These are phyloP conservation scores for Cucurbita pepo DNA, from an alignment of 306 rosid genomes.

Conservation along the genomic window DNA sequence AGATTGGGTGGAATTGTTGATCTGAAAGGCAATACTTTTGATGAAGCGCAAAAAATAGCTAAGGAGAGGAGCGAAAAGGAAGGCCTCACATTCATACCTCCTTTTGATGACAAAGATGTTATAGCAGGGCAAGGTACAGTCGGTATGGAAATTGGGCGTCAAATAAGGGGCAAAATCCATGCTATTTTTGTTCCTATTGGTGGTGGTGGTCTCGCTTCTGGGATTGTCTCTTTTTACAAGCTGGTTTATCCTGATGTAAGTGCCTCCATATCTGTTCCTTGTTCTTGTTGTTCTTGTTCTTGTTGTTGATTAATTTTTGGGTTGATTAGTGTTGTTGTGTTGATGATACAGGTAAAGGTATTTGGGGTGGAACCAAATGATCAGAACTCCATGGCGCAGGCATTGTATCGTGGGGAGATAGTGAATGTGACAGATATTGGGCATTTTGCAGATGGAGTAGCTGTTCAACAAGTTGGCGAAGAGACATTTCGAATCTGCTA, in stretches of 20 bases:
- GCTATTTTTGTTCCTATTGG: slow-evolving; percentile 97
- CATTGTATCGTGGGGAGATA: slow-evolving; percentile 64
- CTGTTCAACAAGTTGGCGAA: slow-evolving; percentile 83
- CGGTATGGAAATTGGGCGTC: slow-evolving; percentile 90
- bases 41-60: slow-evolving; percentile 73
- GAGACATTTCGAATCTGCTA: slow-evolving; percentile 75
- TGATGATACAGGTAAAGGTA: slow-evolving; percentile 19
- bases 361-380: slow-evolving; percentile 86
- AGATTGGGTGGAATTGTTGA: slow-evolving; percentile 58
- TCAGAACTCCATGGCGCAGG: slow-evolving; percentile 81
- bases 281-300: no score
- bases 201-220: slow-evolving; percentile 87
- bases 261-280: no score
- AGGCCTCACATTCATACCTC: slow-evolving; percentile 54
- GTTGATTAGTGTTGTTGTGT: background rate
- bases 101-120: slow-evolving; percentile 81
- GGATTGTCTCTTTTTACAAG: slow-evolving; percentile 84
- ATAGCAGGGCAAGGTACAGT: slow-evolving; percentile 85
- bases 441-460: slow-evolving; percentile 92
- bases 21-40: slow-evolving; percentile 60
- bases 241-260: slow-evolving; percentile 59
- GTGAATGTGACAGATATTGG: slow-evolving; percentile 42
- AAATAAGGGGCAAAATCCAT: slow-evolving; percentile 39
- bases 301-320: no score
- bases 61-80: slow-evolving; percentile 35